phyloP scores from a whole-genome alignment of 2,329 filamentous ascomycete genomes.

The Trichoderma guizhouense region DNA sequence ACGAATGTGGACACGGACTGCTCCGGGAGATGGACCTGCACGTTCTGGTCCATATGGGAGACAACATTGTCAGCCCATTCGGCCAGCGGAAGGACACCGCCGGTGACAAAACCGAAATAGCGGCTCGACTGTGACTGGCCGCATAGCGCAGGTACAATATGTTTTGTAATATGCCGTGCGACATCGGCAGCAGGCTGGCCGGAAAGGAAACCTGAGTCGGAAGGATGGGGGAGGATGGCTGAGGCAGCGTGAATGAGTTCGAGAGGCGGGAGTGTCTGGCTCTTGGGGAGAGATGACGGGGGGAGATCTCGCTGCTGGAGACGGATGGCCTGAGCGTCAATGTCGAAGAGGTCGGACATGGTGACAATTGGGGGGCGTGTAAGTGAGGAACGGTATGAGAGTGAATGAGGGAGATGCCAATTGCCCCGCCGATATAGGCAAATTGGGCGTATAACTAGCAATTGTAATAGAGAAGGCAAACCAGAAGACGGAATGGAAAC shows the following conservation, averaged over 20 bases:
- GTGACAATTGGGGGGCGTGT: background rate
- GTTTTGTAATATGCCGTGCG: conserved; percentile 41
- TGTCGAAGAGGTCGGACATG: conserved; percentile 29
- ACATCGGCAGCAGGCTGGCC: conserved; percentile 30
- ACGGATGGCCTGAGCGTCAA: conserved; percentile 25
- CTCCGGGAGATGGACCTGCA: conserved; percentile 73
- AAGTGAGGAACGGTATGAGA: background rate
- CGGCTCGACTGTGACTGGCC: conserved; percentile 60
- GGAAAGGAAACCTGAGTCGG: conserved; percentile 32
- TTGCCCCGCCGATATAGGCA: background rate
- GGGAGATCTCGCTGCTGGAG: conserved; percentile 24
- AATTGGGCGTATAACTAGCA: background rate
- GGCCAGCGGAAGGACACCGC: conserved; percentile 74
- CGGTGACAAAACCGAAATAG: conserved; percentile 90
- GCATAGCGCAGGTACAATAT: conserved; percentile 60
- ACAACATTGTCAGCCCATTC: conserved; percentile 83
- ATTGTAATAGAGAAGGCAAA: background rate
- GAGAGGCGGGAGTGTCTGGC: conserved; percentile 36
- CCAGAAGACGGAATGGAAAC: background rate
- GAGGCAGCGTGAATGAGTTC: conserved; percentile 36
- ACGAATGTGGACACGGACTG: conserved; percentile 75
- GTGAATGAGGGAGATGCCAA: background rate
- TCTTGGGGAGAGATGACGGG: conserved; percentile 13
- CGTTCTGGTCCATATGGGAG: conserved; percentile 76
- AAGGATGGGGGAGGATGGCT: conserved; percentile 37